Evolutionary conservation across 2,329 filamentous ascomycete species (phyloP), one percentile per base, ranked within the genome.

Genomic region (Fusarium neocosmosporiellum): DNA sequence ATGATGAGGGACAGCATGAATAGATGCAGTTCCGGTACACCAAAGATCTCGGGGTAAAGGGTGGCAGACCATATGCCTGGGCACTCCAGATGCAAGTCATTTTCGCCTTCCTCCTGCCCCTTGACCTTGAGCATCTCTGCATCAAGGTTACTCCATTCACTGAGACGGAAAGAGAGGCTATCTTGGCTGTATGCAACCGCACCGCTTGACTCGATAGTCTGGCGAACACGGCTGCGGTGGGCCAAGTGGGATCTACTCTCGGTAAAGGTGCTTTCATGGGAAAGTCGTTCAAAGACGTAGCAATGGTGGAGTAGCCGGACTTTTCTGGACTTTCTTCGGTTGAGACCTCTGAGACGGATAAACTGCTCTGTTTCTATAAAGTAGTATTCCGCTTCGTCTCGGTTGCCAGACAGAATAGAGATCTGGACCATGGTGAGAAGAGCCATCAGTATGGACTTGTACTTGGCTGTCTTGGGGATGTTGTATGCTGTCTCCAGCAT

Each of bases 291-390:
- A 18, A 72, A 74, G 1, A 39, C 72, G 2, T 74, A 74, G 1
- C 72, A 74, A 6, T 74, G 72, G 14, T 74, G 72, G 0, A 74
- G 53, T 0, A 74, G 7, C 2, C 72, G 54, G 0, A 74, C 72
- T 2, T 74, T 74, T 2, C 72, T 60, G 2, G 72, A 74, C 18
- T 74, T 74, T 3, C 31, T 54, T 5, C 69, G 18, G 5, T 72
- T 74, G 1, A 74, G 33, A 2, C 72, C 72, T 7, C 57, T 64
- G 2, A 74, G 13, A 9, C 72, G 65, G 4, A 74, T 70, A 1
- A 74, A 72, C 36, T 70, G 71, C 16, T 74, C 72, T 1, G 72
- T 72, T 16, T 74, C 72, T 0, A 74, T 5, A n/a, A 74, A 67
- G 11, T 72, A 72, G 34, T 70, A 74, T 7, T 74, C 72, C 0